Percentiles rank a stretch among this genome's conserved stretches.
These are phyloP conservation scores for Biscutella laevigata DNA, from an alignment of 441 rosid genomes.

Conservation along the genomic window DNA sequence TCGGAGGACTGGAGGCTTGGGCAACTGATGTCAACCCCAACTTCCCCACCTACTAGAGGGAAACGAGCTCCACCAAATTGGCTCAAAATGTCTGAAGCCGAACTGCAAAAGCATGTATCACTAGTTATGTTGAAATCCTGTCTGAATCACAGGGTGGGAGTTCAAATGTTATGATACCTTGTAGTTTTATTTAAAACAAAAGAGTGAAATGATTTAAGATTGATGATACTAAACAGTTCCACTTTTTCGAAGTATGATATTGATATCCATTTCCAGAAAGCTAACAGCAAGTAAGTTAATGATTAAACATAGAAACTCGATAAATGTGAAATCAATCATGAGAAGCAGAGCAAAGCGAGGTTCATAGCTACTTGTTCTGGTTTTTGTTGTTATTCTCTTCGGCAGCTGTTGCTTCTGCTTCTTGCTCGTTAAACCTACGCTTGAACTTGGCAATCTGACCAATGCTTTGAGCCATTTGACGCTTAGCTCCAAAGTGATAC, in stretches of 20 bases:
- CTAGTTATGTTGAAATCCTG: neutral
- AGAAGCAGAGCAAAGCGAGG: constrained; percentile 1
- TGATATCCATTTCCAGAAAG: neutral
- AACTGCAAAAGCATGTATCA: neutral
- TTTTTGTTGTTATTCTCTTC: constrained; percentile 9
- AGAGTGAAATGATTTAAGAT: neutral
- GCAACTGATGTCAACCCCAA: constrained; percentile 50
- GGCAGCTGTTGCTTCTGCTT: constrained; percentile 27
- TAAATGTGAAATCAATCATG: constrained; percentile 3
- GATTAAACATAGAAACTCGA: neutral
- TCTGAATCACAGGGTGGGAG: neutral
- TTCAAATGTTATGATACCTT: neutral
- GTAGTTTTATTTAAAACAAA: neutral
- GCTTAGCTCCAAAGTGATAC: constrained; percentile 78
- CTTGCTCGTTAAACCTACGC: constrained; percentile 65
- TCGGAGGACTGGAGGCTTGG: constrained; percentile 87
- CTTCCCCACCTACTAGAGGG: constrained; percentile 21
- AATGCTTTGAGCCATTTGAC: constrained; percentile 74
- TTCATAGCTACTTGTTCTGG: constrained; percentile 18
- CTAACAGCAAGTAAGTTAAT: neutral
- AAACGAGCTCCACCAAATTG: neutral
- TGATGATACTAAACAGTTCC: neutral
- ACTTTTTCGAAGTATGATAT: neutral
- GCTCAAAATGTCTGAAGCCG: neutral
- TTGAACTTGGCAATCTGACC: constrained; percentile 83